A percentile compares a stretch with the other conserved stretches of the same genome.
Evolutionary conservation across 768 basidiomycete species (phyloP).

Genomic region (Albatrellus ellisii): DNA sequence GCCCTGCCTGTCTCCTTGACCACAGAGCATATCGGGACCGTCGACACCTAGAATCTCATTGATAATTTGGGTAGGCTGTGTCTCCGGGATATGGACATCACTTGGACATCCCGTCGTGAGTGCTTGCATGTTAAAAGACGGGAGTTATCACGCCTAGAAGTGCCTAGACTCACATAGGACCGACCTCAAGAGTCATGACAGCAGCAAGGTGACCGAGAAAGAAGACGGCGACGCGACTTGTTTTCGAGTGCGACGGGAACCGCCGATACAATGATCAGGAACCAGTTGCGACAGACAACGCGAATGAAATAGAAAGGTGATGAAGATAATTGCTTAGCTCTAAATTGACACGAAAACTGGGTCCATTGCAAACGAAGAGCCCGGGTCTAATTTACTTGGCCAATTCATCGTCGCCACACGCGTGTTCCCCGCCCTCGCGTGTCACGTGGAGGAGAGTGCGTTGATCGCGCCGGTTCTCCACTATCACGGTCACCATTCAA

Average conservation of each 20-base stretch:
- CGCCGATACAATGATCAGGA: too few relatives aligned
- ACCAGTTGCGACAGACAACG: too few relatives aligned
- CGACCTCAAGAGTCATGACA: neutral
- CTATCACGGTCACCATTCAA: too few relatives aligned
- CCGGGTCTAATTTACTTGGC: too few relatives aligned
- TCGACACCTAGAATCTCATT: slow-evolving; percentile 28
- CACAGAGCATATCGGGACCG: neutral
- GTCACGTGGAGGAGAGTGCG: too few relatives aligned
- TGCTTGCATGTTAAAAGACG: neutral
- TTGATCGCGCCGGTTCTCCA: too few relatives aligned
- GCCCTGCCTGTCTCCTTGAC: slow-evolving; percentile 2
- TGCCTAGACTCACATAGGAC: neutral
- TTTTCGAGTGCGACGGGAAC: neutral
- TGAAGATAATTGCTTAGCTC: neutral
- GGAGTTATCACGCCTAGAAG: neutral
- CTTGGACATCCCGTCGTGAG: neutral
- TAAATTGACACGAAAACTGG: neutral
- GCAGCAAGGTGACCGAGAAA: neutral
- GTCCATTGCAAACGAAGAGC: too few relatives aligned
- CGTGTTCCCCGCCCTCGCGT: too few relatives aligned
- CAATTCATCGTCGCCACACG: too few relatives aligned
- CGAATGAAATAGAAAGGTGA: too few relatives aligned
- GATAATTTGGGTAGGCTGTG: slow-evolving; percentile 45
- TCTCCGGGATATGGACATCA: slow-evolving; percentile 17
- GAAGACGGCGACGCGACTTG: neutral